Evolutionary conservation across 2,329 filamentous ascomycete species (phyloP), one percentile per base, ranked within the genome.

Genomic region (Fusarium compactum): DNA sequence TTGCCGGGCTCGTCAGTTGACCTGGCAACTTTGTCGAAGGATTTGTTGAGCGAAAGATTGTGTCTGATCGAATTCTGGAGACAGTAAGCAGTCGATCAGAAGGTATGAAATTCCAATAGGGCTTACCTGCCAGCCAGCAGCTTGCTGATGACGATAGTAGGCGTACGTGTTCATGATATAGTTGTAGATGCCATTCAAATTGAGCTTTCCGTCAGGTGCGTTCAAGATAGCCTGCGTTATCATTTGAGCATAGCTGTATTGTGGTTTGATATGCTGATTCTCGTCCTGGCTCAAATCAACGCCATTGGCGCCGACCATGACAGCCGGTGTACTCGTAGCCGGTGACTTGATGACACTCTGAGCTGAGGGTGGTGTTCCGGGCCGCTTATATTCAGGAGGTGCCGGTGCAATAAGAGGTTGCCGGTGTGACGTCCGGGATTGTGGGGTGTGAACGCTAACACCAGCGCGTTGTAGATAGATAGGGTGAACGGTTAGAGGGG

Each of bases 1-100:
- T 99, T 99, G 15, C 96, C 96, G 24, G 96, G 96, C 78, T 99
- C 96, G 74, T 98, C 94, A 0, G 94, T 97, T 18, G 93, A 91
- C 48, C 96, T 91, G 5, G 96, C 92, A 11, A 97, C 92, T 80
- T 99, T 99, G 74, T 94, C 91, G 76, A 99, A 99, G 0, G 92
- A 90, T 78, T 98, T 97, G 80, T 97, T 98, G 44, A 99, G 82
- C 2, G 96, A 98, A 16, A 99, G 82, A 74, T 99, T 99, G 79
- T 99, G 96, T 15, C 96, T 91, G 72, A 99, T 99, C 0, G 94
- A 98, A 79, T 99, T 99, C 89, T 94, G 46, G 8, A 5, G 32
- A 14, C 45, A 9, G 65, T 77, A 48, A 78, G 67, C 45, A 44
- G 58, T 25, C 20, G 32, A 27, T 22, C 27, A 30, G 24, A 30